A percentile compares a stretch with the other conserved stretches of the same genome.
phyloP scores from a whole-genome alignment of 148 eudicot genomes.

The Cornus kousa region DNA sequence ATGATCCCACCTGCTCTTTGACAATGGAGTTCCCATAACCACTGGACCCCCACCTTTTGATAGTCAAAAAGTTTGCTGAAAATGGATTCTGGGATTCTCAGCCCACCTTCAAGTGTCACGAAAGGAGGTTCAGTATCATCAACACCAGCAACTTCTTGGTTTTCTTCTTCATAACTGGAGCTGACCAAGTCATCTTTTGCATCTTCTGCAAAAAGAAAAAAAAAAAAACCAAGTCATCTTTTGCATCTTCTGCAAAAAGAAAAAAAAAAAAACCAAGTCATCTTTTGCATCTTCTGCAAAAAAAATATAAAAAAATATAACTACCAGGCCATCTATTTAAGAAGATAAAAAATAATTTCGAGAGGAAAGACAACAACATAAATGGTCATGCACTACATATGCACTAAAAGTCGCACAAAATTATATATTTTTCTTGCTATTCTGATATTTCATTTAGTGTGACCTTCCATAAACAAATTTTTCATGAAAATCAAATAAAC shows the following conservation, averaged over 20 bases:
- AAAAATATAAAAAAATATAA: conserved; percentile 11
- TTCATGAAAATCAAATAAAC: background rate
- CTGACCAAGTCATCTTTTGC: conserved; percentile 28
- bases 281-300: conserved; percentile 37
- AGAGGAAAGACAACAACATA: too few species aligned
- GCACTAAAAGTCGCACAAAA: background rate
- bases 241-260: conserved; percentile 34
- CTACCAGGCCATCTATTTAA: background rate
- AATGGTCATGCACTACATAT: background rate
- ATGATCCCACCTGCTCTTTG: conserved; percentile 97
- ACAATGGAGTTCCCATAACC: conserved; percentile 99
- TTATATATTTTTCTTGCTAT: too few species aligned
- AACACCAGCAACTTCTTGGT: conserved; percentile 41
- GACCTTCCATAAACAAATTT: background rate
- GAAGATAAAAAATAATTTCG: background rate
- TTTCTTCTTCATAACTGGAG: conserved; percentile 43
- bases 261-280: conserved; percentile 12
- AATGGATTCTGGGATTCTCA: conserved; percentile 73
- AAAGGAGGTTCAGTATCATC: conserved; percentile 43
- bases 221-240: conserved; percentile 19
- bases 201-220: conserved; percentile 28
- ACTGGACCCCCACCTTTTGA: conserved; percentile 96
- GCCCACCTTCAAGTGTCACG: conserved; percentile 87
- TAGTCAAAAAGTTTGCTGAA: conserved; percentile 85
- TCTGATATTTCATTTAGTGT: background rate